A percentile compares a stretch with the other conserved stretches of the same genome.
phyloP scores from a whole-genome alignment of 2,329 filamentous ascomycete species.

The Penicillium sp. region DNA sequence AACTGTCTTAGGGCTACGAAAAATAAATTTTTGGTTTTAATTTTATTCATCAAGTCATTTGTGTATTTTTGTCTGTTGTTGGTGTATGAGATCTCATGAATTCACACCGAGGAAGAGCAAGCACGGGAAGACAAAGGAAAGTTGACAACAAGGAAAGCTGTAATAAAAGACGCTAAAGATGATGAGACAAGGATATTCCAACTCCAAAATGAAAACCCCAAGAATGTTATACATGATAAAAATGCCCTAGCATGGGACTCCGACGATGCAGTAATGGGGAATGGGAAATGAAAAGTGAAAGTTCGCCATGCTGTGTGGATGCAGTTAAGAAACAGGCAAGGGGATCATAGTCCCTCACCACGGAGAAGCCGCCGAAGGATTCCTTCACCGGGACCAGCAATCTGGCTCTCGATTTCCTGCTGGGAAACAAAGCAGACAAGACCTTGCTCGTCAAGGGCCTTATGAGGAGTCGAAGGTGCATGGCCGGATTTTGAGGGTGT shows the following conservation, averaged over 20 bases:
- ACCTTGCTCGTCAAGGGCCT: conserved; percentile 69
- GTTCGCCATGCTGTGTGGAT: neutral
- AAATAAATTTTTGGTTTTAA: neutral
- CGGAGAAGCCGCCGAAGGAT: conserved; percentile 45
- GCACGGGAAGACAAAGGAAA: neutral
- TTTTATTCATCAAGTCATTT: neutral
- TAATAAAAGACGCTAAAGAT: conserved; percentile 4
- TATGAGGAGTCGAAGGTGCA: conserved; percentile 51
- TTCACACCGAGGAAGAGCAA: neutral
- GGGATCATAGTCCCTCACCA: conserved; percentile 36
- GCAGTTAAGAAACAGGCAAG: neutral
- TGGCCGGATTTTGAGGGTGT: conserved; percentile 71
- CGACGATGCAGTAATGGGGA: conserved; percentile 12
- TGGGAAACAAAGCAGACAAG: conserved; percentile 78
- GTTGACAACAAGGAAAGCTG: neutral
- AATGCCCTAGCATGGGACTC: conserved; percentile 13
- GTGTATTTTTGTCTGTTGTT: neutral
- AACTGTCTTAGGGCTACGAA: too few relatives aligned
- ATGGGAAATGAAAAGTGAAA: neutral
- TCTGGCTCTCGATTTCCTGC: conserved; percentile 71
- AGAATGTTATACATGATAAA: conserved; percentile 20
- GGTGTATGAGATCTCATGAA: neutral
- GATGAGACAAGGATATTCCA: conserved; percentile 9
- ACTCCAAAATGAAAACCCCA: conserved; percentile 16
- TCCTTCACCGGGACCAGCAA: conserved; percentile 56